Evolutionary conservation across 768 basidiomycete genomes (phyloP).

Genomic region (Lactarius deliciosus): DNA sequence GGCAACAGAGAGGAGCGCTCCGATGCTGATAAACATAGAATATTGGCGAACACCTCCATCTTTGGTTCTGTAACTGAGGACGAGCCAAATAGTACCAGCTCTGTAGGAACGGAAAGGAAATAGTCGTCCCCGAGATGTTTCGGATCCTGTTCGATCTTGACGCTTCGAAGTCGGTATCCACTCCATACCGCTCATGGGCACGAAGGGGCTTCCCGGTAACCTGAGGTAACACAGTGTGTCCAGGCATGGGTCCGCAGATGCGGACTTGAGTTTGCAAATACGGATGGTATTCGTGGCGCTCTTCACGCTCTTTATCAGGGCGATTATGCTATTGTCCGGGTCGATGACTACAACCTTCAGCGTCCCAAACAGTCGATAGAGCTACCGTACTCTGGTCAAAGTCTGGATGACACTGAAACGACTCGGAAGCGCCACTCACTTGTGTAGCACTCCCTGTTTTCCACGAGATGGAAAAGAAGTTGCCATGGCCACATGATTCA

Average conservation of each 20-base stretch:
- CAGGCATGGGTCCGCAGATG: not conserved
- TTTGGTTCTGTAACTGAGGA: not conserved
- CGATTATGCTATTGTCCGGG: constrained; percentile 2
- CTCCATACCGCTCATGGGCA: constrained; percentile 1
- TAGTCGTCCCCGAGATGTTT: constrained; percentile 4
- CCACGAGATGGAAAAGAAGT: constrained; percentile 18
- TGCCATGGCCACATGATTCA: not conserved
- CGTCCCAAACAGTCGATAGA: not conserved
- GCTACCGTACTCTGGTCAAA: not conserved
- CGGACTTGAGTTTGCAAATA: constrained; percentile 15
- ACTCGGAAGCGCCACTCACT: not conserved
- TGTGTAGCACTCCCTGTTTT: constrained; percentile 7
- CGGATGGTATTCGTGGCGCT: constrained; percentile 2
- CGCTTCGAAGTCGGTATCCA: constrained; percentile 12
- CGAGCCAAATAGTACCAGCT: constrained; percentile 10
- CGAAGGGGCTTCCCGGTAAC: not conserved
- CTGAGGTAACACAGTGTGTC: constrained; percentile 15
- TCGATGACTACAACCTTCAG: constrained; percentile 15
- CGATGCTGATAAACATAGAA: constrained; percentile 15
- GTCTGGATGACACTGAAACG: not conserved
- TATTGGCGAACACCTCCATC: not conserved
- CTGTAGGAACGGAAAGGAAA: constrained; percentile 19
- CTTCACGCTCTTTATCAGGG: constrained; percentile 2
- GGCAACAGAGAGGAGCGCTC: not conserved
- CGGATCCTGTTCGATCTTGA: not conserved